Evolutionary conservation across 805 yeast species (phyloP).

Genomic region (Kodamaea laetipori): DNA sequence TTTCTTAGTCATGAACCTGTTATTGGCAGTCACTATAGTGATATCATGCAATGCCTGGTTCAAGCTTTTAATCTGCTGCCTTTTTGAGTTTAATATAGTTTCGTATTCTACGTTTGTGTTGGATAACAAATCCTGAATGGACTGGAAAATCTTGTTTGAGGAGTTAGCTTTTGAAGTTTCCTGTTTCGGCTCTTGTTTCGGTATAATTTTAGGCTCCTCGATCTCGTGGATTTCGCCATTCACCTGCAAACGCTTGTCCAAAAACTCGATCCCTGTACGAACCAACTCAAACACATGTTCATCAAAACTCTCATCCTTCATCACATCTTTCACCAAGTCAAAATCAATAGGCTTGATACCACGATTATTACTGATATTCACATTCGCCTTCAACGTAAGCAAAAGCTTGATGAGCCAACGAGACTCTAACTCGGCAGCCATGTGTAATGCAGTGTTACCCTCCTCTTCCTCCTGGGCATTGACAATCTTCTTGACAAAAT

Average conservation of each 20-base stretch:
- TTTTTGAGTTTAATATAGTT: constrained; percentile 35
- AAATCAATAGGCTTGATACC: constrained; percentile 87
- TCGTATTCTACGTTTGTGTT: constrained; percentile 44
- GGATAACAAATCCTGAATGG: constrained; percentile 40
- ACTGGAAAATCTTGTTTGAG: constrained; percentile 37
- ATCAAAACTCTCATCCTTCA: constrained; percentile 19
- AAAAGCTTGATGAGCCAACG: constrained; percentile 41
- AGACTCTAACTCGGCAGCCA: constrained; percentile 42
- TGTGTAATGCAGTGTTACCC: constrained; percentile 43
- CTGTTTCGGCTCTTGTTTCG: constrained; percentile 6
- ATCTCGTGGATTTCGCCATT: constrained; percentile 14
- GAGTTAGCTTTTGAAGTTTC: constrained; percentile 15
- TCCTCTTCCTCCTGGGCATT: constrained; percentile 38
- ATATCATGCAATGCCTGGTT: constrained; percentile 42
- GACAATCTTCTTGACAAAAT: constrained; percentile 26
- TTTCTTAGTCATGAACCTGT: constrained; percentile 38
- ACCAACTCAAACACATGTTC: constrained; percentile 37
- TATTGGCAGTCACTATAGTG: constrained; percentile 45
- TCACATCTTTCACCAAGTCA: constrained; percentile 58
- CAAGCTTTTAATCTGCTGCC: constrained; percentile 36
- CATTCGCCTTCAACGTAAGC: constrained; percentile 47
- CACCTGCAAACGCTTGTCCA: constrained; percentile 25
- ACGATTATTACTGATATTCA: constrained; percentile 74
- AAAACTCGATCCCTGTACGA: constrained; percentile 35
- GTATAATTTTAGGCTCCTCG: constrained; percentile 16